Evolutionary conservation across 2,329 filamentous ascomycete species (phyloP), one percentile per base, ranked within the genome.

Genomic region (Fusarium sulawesiense): DNA sequence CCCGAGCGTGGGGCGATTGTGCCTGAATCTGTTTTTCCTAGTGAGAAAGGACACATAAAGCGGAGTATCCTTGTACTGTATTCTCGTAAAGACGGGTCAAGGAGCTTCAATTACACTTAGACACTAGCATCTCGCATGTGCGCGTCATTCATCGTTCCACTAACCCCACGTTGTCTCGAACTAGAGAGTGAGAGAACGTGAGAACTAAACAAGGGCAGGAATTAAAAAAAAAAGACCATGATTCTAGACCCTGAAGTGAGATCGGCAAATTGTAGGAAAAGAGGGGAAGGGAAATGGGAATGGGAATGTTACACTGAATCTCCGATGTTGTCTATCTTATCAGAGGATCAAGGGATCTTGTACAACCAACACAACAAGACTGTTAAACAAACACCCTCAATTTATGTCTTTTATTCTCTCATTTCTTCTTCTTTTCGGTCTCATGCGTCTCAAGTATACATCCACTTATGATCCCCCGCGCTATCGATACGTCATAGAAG

Each of bases 401-500:
- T 21, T 21, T 21, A 21, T 21, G 41, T 40, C 21, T 29, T 3
- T 21, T 37, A 14, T 7, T 30, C 40, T 37, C n/a, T 41, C 14
- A 29, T 16, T 20, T 25, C 20, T 34, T 16, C 4, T 64, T 34
- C 12, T 21, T 41, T 51, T 32, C 3, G 47, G 34, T 27, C 10
- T n/a, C 21, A 23, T 59, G 53, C 58, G 23, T 57, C 21, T 55
- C 21, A 29, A 29, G 27, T 29, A 12, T 29, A 16, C 27, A 44
- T 68, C 21, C 40, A 48, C 45, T 18, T 21, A 48, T 6, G 27
- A n/a, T 25, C 49, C 23, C 12, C 11, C 27, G 27, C 27, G 27
- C 27, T 12, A 29, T 72, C 42, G 30, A 63, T 44, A 71, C 68
- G 68, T 72, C 68, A 71, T 71, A 59, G 64, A 70, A 21, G 42